Evolutionary conservation across 2,329 filamentous ascomycete genomes (phyloP).

Genomic region (Aspergillus sojae): DNA sequence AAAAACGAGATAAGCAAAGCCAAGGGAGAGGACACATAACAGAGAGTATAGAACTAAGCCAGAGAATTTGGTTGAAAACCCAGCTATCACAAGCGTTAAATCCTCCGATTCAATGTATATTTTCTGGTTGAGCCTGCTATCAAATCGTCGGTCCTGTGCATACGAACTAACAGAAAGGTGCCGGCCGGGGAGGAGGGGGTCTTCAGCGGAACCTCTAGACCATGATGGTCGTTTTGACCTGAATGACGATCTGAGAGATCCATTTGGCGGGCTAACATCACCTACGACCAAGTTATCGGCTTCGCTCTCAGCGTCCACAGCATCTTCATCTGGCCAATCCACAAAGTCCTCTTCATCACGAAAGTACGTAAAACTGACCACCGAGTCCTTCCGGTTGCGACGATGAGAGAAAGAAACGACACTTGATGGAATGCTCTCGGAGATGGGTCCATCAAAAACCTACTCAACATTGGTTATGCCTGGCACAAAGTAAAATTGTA

Average conservation of each 20-base stretch:
- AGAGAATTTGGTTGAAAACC: conserved; percentile 75
- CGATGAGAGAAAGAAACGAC: conserved; percentile 89
- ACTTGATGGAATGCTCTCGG: conserved; percentile 94
- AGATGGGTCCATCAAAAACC: conserved; percentile 89
- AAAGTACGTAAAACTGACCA: conserved; percentile 86
- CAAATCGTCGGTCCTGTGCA: conserved; percentile 61
- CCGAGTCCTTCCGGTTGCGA: conserved; percentile 78
- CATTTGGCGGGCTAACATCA: conserved; percentile 42
- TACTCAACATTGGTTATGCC: conserved; percentile 29
- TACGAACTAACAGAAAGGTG: conserved; percentile 69
- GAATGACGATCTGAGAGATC: conserved; percentile 35
- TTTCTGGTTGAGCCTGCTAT: conserved; percentile 77
- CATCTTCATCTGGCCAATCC: conserved; percentile 54
- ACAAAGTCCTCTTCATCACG: conserved; percentile 67
- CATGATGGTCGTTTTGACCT: conserved; percentile 39
- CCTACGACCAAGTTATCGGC: conserved; percentile 45
- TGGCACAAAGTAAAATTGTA: conserved; percentile 1
- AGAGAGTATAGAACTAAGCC: conserved; percentile 71
- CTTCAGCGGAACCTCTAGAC: conserved; percentile 51
- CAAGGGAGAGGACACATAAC: conserved; percentile 72
- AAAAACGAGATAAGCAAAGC: conserved; percentile 80
- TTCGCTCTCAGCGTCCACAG: conserved; percentile 48
- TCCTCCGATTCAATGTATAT: conserved; percentile 93
- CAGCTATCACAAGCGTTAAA: conserved; percentile 88
- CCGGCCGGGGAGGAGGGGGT: conserved; percentile 69